phyloP scores from a whole-genome alignment of 1,284 basidiomycete genomes.

The Singerocomus rubriflavus region DNA sequence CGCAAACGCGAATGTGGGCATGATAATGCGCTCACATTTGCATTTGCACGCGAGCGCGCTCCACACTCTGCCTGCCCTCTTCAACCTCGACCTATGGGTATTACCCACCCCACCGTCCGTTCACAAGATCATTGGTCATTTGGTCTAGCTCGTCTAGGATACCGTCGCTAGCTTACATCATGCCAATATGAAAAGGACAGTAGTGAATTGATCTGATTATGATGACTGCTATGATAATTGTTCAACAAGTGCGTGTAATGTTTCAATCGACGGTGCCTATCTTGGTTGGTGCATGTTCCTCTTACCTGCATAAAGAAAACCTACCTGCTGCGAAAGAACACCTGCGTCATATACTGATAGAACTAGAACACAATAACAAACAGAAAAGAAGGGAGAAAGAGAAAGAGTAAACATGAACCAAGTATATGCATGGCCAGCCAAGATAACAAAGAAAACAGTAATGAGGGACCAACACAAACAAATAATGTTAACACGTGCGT shows the following conservation, averaged over 20 bases:
- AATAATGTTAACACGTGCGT: constrained; percentile 35
- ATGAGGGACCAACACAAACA: constrained; percentile 14
- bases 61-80: too few relatives aligned
- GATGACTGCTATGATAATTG: constrained; percentile 24
- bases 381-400: constrained; percentile 3
- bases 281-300: constrained; percentile 22
- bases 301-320: constrained; percentile 33
- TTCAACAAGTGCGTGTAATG: constrained; percentile 30
- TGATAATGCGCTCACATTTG: too few relatives aligned
- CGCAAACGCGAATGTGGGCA: too few relatives aligned
- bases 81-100: too few relatives aligned
- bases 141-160: too few relatives aligned
- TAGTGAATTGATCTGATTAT: constrained; percentile 23
- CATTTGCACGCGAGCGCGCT: too few relatives aligned
- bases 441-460: constrained; percentile 15
- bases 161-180: neutral
- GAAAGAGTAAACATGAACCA: constrained; percentile 10
- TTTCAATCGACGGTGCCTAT: constrained; percentile 20
- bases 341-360: constrained; percentile 11
- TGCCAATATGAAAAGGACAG: neutral
- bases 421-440: constrained; percentile 36
- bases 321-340: constrained; percentile 13
- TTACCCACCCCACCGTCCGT: too few relatives aligned
- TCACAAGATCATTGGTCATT: too few relatives aligned
- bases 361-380: constrained; percentile 22